Evolutionary conservation across 768 basidiomycete species (phyloP), one percentile per base, ranked within the genome.

Genomic region (Lactarius pseudohatsudake): DNA sequence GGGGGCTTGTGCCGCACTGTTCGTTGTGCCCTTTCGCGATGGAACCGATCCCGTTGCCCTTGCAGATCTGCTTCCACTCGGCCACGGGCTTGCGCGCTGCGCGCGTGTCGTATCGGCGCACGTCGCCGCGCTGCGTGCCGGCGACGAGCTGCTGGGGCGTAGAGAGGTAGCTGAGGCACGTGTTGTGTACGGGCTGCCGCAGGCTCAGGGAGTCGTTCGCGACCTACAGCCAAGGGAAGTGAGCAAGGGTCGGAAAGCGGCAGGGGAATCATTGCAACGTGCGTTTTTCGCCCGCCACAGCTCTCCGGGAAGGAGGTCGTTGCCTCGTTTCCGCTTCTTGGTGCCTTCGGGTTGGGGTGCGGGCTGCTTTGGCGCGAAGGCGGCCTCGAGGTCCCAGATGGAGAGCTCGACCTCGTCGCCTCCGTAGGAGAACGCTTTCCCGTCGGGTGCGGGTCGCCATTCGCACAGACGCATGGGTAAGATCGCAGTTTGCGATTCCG

Each of bases 371-470:
- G 75, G 36, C 57, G 73, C 67, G 74, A 84, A 80, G 76, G 91
- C 73, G 76, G 80, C 70, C 72, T 92, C 88, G 8, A 84, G 82
- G 72, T 90, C 79, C 93, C 93, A 95, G 3, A 94, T 72, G 1
- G 92, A 94, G 2, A 91, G 75, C 64, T 93, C 90, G 20, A 95
- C 91, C 76, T 95, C 93, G 68, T 94, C 87, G 2, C 93, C 93
- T 15, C 89, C 93, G 68, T 93, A 94, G 2, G 87, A 83, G 77
- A 95, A 94, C 0, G 82, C 82, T 41, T 80, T 74, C 3, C 77
- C 77, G 65, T 83, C 78, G 20, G 77, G 72, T 1, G 86, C 84
- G 28, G 91, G 72, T 38, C 81, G 81, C 89, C 91, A 92, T 62
- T 84, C 85, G 56, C 76, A 78, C n/a, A 94, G 79, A 26, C 89